A percentile compares a stretch with the other conserved stretches of the same genome.
These are phyloP conservation scores for Penicillium coffeae DNA, from an alignment of 495 filamentous ascomycete species.

Conservation along the genomic window DNA sequence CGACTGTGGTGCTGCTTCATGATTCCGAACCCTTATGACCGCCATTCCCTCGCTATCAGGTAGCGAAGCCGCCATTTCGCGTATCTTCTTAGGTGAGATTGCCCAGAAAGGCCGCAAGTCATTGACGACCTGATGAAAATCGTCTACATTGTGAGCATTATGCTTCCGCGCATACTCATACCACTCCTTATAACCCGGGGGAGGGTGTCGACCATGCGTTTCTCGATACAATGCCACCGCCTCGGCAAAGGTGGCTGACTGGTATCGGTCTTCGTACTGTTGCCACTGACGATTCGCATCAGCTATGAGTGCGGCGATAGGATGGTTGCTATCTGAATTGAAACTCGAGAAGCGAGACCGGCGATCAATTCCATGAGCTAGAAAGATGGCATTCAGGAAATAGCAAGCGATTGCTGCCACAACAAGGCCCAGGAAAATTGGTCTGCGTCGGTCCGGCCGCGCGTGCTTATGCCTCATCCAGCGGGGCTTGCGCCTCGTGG, in stretches of 20 bases:
- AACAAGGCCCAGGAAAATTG: conserved; percentile 11
- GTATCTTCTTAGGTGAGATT: conserved; percentile 51
- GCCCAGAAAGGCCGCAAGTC: conserved; percentile 72
- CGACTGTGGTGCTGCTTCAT: conserved; percentile 49
- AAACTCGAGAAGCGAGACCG: conserved; percentile 5
- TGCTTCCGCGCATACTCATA: conserved; percentile 59
- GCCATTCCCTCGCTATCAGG: conserved; percentile 53
- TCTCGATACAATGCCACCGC: conserved; percentile 60
- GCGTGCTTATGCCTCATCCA: neutral
- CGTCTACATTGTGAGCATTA: conserved; percentile 61
- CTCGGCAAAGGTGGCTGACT: conserved; percentile 38
- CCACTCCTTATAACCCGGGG: conserved; percentile 70
- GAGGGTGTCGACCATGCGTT: conserved; percentile 64
- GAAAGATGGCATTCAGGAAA: conserved; percentile 14
- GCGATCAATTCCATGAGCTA: conserved; percentile 8
- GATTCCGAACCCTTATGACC: conserved; percentile 52
- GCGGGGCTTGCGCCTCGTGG: neutral
- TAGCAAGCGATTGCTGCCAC: conserved; percentile 8
- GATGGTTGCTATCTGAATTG: conserved; percentile 8
- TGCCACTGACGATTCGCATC: conserved; percentile 16
- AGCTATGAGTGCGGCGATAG: conserved; percentile 14
- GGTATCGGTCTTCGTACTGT: conserved; percentile 11
- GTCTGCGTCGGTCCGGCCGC: conserved; percentile 9
- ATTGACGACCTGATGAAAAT: conserved; percentile 68
- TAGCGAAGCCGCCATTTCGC: conserved; percentile 41